Percentiles rank a stretch among this genome's conserved stretches.
phyloP scores from a whole-genome alignment of 2,329 filamentous ascomycete species.

The Neodidymelliopsis sp. region DNA sequence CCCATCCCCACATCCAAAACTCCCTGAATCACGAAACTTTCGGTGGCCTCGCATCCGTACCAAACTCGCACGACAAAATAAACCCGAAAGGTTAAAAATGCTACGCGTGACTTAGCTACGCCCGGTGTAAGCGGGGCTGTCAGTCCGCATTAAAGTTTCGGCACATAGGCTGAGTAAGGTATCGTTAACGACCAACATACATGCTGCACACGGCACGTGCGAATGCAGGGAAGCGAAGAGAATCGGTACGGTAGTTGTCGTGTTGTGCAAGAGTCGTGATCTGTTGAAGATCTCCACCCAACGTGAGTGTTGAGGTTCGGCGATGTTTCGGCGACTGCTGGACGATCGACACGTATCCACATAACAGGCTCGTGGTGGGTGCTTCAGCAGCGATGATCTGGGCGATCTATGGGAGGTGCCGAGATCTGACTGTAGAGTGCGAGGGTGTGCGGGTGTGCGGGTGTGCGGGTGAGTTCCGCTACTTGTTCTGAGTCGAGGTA shows the following conservation, averaged over 20 bases:
- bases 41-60: neutral
- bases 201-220: too few relatives aligned
- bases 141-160: too few relatives aligned
- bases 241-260: too few relatives aligned
- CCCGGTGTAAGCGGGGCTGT: constrained; percentile 6
- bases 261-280: too few relatives aligned
- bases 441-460: neutral
- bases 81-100: neutral
- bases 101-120: neutral
- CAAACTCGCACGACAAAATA: neutral
- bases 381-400: constrained; percentile 9
- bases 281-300: too few relatives aligned
- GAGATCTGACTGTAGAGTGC: neutral
- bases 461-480: neutral
- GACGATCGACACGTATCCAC: constrained; percentile 2
- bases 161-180: too few relatives aligned
- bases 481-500: neutral
- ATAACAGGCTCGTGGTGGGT: constrained; percentile 13
- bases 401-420: constrained; percentile 7
- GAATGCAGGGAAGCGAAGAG: too few relatives aligned
- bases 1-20: neutral
- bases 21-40: constrained; percentile 3
- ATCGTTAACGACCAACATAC: too few relatives aligned
- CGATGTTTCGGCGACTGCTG: neutral
- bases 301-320: constrained; percentile 2